phyloP scores from a whole-genome alignment of 1,284 basidiomycete species.

The Sutorius eximius region DNA sequence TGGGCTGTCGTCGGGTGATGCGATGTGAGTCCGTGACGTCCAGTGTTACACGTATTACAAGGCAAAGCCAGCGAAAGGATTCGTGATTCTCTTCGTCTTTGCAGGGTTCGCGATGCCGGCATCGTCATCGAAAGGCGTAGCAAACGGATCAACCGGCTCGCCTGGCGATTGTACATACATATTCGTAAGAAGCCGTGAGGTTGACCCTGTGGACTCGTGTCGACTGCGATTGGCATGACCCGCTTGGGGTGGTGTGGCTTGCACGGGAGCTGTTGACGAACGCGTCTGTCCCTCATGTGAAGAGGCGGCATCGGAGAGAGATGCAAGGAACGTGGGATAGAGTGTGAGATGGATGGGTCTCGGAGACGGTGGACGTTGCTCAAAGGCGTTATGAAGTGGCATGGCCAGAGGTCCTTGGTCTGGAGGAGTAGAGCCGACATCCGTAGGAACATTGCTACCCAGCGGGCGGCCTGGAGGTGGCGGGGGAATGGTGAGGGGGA shows the following conservation, averaged over 20 bases:
- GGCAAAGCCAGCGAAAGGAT: slow-evolving; percentile 34
- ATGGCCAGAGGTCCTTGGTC: slow-evolving; percentile 39
- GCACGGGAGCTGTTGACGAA: slow-evolving; percentile 32
- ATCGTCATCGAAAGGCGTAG: slow-evolving; percentile 78
- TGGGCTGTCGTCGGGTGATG: not conserved
- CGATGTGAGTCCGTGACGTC: not conserved
- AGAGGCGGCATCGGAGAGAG: slow-evolving; percentile 1
- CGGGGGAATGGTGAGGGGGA: slow-evolving; percentile 27
- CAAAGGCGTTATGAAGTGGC: slow-evolving; percentile 58
- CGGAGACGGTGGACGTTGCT: slow-evolving; percentile 24
- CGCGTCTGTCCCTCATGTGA: slow-evolving; percentile 29
- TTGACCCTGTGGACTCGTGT: slow-evolving; percentile 37
- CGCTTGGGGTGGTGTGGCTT: slow-evolving; percentile 18
- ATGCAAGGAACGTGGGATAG: slow-evolving; percentile 15
- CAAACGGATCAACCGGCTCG: slow-evolving; percentile 54
- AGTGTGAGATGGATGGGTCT: slow-evolving; percentile 23
- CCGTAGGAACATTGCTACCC: slow-evolving; percentile 34
- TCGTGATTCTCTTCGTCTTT: slow-evolving; percentile 25
- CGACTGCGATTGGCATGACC: slow-evolving; percentile 32
- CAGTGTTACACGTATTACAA: slow-evolving; percentile 15
- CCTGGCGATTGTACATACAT: slow-evolving; percentile 43
- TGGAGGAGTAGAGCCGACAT: slow-evolving; percentile 27
- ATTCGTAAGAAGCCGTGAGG: slow-evolving; percentile 48
- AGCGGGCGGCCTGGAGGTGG: slow-evolving; percentile 30
- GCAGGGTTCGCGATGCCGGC: slow-evolving; percentile 33